Evolutionary conservation across 139 green algal genomes (phyloP).

Genomic region (Zygnema circumcarinatum): DNA sequence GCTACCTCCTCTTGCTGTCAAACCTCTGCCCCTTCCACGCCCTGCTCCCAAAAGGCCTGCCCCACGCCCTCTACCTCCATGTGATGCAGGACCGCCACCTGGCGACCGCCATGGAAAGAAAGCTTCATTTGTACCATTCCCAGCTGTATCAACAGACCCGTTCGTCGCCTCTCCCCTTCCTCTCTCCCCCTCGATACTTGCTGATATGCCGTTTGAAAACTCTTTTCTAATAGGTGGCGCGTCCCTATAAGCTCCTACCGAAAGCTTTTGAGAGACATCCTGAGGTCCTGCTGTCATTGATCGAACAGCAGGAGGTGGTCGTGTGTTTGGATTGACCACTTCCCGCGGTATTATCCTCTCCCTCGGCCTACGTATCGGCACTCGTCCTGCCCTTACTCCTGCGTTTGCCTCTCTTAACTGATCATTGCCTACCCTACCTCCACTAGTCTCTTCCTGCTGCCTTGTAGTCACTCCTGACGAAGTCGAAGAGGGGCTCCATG

Average conservation of each 20-base stretch:
- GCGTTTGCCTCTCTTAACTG: not conserved
- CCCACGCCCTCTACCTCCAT: not conserved
- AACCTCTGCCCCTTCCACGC: not conserved
- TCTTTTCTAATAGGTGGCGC: not conserved
- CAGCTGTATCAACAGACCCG: not conserved
- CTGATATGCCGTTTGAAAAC: not conserved
- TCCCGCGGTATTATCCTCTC: too few species aligned
- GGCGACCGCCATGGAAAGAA: not conserved
- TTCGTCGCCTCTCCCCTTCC: not conserved
- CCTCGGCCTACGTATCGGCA: not conserved
- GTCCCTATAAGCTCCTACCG: not conserved
- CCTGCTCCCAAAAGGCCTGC: not conserved
- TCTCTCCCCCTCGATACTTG: not conserved
- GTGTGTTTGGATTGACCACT: not conserved
- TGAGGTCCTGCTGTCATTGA: not conserved
- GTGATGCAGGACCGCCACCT: not conserved
- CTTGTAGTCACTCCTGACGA: too few species aligned
- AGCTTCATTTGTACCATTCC: not conserved
- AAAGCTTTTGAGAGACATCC: not conserved
- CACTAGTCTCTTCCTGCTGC: not conserved
- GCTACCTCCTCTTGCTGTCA: not conserved
- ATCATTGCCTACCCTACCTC: not conserved
- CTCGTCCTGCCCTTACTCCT: not conserved
- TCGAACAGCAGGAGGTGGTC: not conserved
- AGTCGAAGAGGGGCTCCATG: not conserved